Percentiles rank a stretch among this genome's conserved stretches.
Conservation (phyloP, 108 stramenopile genomes). For the Fragilaria crotonensis region DNA sequence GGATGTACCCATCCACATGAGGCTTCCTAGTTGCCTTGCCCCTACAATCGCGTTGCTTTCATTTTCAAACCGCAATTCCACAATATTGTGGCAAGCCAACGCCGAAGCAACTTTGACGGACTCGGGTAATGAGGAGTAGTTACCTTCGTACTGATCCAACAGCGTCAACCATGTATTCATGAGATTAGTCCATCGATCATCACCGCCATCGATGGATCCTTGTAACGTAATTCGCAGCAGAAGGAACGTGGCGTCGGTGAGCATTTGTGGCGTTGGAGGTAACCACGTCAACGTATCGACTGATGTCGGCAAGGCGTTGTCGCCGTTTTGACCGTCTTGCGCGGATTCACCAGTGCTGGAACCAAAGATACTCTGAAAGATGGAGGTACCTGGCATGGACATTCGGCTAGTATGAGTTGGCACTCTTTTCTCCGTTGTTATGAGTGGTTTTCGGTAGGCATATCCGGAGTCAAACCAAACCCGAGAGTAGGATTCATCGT, state of each 20-base stretch:
- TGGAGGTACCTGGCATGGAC: not conserved
- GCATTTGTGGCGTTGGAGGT: slow-evolving; percentile 65
- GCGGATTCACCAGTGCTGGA: not conserved
- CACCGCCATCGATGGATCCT: slow-evolving; percentile 46
- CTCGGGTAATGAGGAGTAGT: not conserved
- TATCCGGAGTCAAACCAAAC: slow-evolving; percentile 65
- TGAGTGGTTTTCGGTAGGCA: slow-evolving; percentile 15
- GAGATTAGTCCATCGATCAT: slow-evolving; percentile 64
- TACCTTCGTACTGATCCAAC: slow-evolving; percentile 22
- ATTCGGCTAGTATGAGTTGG: slow-evolving; percentile 18
- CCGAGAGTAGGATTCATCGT: slow-evolving; percentile 61
- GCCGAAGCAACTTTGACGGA: not conserved
- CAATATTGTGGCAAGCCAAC: not conserved
- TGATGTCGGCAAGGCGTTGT: slow-evolving; percentile 12
- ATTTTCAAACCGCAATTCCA: not conserved
- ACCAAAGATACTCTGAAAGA: slow-evolving; percentile 6
- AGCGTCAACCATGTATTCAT: slow-evolving; percentile 49
- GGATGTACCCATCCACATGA: not conserved
- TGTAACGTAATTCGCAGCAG: slow-evolving; percentile 67
- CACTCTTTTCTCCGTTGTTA: slow-evolving; percentile 18
- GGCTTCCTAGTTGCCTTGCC: not conserved
- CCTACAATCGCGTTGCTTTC: not conserved
- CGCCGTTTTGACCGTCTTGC: slow-evolving; percentile 5
- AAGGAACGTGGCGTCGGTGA: slow-evolving; percentile 62
- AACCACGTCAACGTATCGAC: slow-evolving; percentile 71